Evolutionary conservation across 2,329 filamentous ascomycete species (phyloP).

Genomic region (Cylindrodendrum hubeiense): DNA sequence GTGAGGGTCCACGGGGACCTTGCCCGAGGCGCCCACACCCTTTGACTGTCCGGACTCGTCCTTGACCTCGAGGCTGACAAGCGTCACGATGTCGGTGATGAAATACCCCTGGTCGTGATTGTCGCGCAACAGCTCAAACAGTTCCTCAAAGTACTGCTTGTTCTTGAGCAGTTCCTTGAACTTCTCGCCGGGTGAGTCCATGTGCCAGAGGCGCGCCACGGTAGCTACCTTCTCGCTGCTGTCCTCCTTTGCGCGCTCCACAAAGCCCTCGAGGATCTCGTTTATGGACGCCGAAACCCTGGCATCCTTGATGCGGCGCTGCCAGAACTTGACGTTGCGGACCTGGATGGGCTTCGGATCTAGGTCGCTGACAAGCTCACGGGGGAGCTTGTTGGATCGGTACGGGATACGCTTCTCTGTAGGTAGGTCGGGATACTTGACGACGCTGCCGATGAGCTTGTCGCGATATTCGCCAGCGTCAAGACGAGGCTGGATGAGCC

Average conservation of each 20-base stretch:
- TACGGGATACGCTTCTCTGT: slow-evolving; percentile 25
- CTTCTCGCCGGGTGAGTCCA: slow-evolving; percentile 24
- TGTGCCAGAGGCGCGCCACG: slow-evolving; percentile 23
- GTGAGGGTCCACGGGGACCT: slow-evolving; percentile 14
- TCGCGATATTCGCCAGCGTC: slow-evolving; percentile 22
- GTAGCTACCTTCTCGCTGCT: slow-evolving; percentile 17
- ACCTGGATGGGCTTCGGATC: slow-evolving; percentile 25
- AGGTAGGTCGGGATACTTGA: slow-evolving; percentile 21
- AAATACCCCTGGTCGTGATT: slow-evolving; percentile 25
- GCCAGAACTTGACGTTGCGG: slow-evolving; percentile 25
- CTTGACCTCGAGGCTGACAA: slow-evolving; percentile 19
- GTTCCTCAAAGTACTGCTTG: slow-evolving; percentile 27
- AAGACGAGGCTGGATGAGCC: slow-evolving; percentile 23
- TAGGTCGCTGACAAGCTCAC: slow-evolving; percentile 18
- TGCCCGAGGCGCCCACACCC: slow-evolving; percentile 12
- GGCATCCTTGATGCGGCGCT: slow-evolving; percentile 24
- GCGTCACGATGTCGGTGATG: slow-evolving; percentile 24
- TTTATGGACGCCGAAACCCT: slow-evolving; percentile 16
- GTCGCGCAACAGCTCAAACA: slow-evolving; percentile 18
- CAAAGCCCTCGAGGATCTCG: slow-evolving; percentile 19
- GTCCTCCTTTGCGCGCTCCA: slow-evolving; percentile 19
- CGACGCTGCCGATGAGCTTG: slow-evolving; percentile 23
- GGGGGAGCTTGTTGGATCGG: slow-evolving; percentile 20
- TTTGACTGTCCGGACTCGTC: not conserved
- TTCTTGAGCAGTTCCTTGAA: slow-evolving; percentile 24